Conservation (phyloP, 164 flowering plant genomes). For the Protea cynaroides region DNA sequence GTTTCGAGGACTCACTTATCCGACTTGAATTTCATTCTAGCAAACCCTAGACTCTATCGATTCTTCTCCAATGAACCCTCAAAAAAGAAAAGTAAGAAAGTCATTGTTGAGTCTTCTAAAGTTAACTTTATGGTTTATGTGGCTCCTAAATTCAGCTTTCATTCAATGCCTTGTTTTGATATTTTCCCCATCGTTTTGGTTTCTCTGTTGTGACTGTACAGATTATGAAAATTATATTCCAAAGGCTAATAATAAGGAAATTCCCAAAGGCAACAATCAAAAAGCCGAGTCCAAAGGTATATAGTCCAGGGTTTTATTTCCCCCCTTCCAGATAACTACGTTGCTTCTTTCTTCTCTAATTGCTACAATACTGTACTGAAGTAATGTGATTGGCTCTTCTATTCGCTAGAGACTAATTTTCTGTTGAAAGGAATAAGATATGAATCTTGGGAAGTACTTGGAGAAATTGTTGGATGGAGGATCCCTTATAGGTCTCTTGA, state of each 20-base stretch:
- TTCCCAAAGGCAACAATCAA: conserved; percentile 55
- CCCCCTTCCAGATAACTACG: not conserved
- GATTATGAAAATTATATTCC: conserved; percentile 82
- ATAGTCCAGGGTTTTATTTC: not conserved
- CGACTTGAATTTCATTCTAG: conserved; percentile 34
- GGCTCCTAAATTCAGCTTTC: not conserved
- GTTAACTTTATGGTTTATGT: not conserved
- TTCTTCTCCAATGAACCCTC: conserved; percentile 65
- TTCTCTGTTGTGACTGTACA: conserved; percentile 16
- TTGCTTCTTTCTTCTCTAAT: not conserved
- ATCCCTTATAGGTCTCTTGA: too few species aligned
- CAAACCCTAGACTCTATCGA: conserved; percentile 44
- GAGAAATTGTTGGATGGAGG: too few species aligned
- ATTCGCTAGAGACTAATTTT: too few species aligned
- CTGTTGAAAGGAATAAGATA: too few species aligned
- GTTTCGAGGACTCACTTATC: conserved; percentile 18
- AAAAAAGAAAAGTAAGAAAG: conserved; percentile 67
- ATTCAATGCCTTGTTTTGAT: not conserved
- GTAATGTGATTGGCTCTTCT: not conserved
- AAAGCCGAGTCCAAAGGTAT: conserved; percentile 73
- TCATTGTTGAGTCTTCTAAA: not conserved
- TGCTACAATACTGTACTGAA: not conserved
- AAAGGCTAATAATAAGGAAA: conserved; percentile 68
- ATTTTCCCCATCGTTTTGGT: not conserved
- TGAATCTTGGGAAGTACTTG: too few species aligned